Base-by-base conservation (phyloP, 1,284 basidiomycete genomes). In the Papiliotrema laurentii region DNA sequence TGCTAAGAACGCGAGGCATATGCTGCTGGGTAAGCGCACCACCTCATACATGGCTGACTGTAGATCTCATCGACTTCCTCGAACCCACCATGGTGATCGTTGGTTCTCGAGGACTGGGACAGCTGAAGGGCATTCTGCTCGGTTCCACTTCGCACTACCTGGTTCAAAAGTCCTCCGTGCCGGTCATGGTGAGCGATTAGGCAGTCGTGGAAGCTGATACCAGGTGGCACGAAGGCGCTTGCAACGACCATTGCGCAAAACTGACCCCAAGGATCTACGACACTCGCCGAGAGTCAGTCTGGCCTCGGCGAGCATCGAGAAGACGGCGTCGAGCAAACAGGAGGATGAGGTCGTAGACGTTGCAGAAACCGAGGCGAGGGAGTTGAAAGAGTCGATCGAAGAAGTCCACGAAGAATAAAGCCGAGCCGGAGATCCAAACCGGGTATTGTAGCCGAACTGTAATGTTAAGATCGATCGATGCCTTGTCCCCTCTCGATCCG, bases 61-160 rank as follows among this genome's bases (percentile, higher is more conserved):
- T 58, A 86, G 89, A 94, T 67, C 81, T 97, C 50, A 86, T 97
- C 36, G 94, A 97, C 69, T 85, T 89, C 66, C 79, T 86, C 45
- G 85, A 92, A 55, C 94, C 94, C 1, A 86, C 85, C 3, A 89
- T 97, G 85, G 80, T 94, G 25, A 93, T 98, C 47, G 92, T 97
- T 9, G 94, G 94, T 5, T 94, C 89, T 18, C 84, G 94, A 50
- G 94, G 94, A 52, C 64, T 96, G 26, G 83, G 88, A 22, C 86
- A 90, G 61, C 73, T 97, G 49, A 94, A 94, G 68, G 92, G 89
- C 22, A 94, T 97, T 63, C 79, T 97, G 5, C 84, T 97, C 31
- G 93, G 93, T n/a, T 94, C 90, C 3, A 97, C 92, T 0, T 94
- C 89, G 3, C 90, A 97, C 72, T 98, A 98, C 69, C 83, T 97